phyloP scores from a whole-genome alignment of 2,329 filamentous ascomycete genomes.

The Colletotrichum australisinense region DNA sequence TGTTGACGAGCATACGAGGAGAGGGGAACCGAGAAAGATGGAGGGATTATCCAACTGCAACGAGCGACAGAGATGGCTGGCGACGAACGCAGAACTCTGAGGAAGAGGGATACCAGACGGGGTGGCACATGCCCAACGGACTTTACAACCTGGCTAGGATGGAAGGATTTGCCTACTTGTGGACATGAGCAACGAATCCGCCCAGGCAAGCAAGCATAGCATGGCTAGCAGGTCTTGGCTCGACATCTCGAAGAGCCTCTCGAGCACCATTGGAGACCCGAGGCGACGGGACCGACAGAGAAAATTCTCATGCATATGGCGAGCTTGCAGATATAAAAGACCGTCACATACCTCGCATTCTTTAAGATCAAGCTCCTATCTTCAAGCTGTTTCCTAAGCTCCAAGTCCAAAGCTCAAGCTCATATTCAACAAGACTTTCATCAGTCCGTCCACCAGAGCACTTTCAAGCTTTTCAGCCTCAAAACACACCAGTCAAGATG shows the following conservation, averaged over 20 bases:
- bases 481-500: slow-evolving; percentile 12
- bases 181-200: background rate
- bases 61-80: background rate
- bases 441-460: background rate
- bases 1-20: background rate
- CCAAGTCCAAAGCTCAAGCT: slow-evolving; percentile 9
- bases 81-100: background rate
- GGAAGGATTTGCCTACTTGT: slow-evolving; percentile 14
- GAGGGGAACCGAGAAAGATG: slow-evolving; percentile 6
- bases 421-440: background rate
- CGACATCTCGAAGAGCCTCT: background rate
- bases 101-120: background rate
- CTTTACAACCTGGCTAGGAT: background rate
- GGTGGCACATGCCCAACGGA: background rate
- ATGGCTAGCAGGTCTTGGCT: slow-evolving; percentile 23
- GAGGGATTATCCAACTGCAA: background rate
- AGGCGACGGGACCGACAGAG: background rate
- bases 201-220: slow-evolving; percentile 13
- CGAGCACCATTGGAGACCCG: background rate
- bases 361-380: background rate
- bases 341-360: background rate
- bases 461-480: too few relatives aligned
- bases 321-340: slow-evolving; percentile 31
- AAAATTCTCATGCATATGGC: background rate
- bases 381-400: slow-evolving; percentile 4